Base-by-base conservation (phyloP, 164 flowering plant species). In the Akebia trifoliata region DNA sequence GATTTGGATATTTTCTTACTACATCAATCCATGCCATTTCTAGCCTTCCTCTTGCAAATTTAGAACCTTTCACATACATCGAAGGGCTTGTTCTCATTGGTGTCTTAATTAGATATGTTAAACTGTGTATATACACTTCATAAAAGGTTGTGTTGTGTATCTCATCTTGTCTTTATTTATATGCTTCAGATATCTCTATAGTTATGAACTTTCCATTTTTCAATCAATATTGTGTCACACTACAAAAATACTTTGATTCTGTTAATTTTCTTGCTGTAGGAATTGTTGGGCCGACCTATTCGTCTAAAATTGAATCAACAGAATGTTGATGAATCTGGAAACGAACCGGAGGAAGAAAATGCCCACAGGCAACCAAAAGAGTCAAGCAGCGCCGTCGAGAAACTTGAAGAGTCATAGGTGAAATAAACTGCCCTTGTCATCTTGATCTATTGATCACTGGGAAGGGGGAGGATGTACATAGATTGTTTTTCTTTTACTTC, bases 251-350 rank as follows among this genome's bases (percentile, higher is more conserved):
- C 4, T 21, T 15, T 54, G 35, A 49, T 50, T 39, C 43, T 32
- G 21, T 40, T 20, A 53, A 54, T 57, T 24, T 54, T 32, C 46
- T 26, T 50, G 45, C 36, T 68, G 62, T 75, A 90, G 97, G 95
- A 87, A 64, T 53, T 90, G 62, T 54, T 90, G 82, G 95, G 84
- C 6, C 75, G 97, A 38, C 85, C 90, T 31, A 9, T 90, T 49
- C 73, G 71, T 38, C 59, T 90, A 50, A 82, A 84, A 66, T 66
- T 87, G 18, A 77, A 86, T 63, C 71, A 74, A 61, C 77, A 42
- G 65, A 74, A 45, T 8, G 57, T 22, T 53, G 71, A 70, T 56
- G 72, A 57, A 65, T 42, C 81, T 39, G 79, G 30, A 57, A 60
- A 39, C 38, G 62, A 72, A 35, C 69, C 68, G 46, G 75, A 54